Base-by-base conservation (phyloP, 371 early-diverging fungal genomes). In the Thermomucor indicae-seudaticae region DNA sequence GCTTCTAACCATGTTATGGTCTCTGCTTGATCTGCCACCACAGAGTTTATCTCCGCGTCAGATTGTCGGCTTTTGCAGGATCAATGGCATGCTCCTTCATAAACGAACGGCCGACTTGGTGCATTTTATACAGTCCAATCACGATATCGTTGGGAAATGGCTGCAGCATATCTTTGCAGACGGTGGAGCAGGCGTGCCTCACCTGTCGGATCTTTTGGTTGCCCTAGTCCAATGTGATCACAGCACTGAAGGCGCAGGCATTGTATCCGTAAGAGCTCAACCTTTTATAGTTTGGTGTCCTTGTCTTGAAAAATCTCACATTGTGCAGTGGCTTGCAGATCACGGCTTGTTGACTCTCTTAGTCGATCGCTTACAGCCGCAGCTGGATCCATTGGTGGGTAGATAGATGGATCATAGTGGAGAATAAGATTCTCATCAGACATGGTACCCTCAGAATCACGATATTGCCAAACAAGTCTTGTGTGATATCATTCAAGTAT, bases 1-100 rank as follows among this genome's bases (percentile, higher is more conserved):
- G 32, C 24, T 61, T 25, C 40, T 61, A 11, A 53, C 53, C 1
- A 44, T 61, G 17, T 44, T 55, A 14, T 61, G 61, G 61, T 52
- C 61, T 12, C 24, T 56, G 12, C 40, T 61, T 17, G 51, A 61
- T 38, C 61, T 52, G 40, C n/a, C n/a, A n/a, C 32, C 41, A 5
- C 48, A 51, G 25, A 35, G 28, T 20, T 47, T 60, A 28, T 46
- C 51, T 27, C 58, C 47, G 14, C 52, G 37, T 14, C 55, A 61
- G 30, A 24, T 61, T 22, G 52, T 43, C 25, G 51, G 51, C 3
- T 61, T 61, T 35, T 55, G 55, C 39, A 51, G 51, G 40, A 45
- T 61, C 24, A 61, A 61, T 29, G 51, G 19, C 16, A 28, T 52
- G 10, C 44, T 61, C 7, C 39, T 61, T 5, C 39, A 42, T 31